These are phyloP conservation scores for Acer yangbiense DNA, from an alignment of 345 rosid species.

Conservation along the genomic window DNA sequence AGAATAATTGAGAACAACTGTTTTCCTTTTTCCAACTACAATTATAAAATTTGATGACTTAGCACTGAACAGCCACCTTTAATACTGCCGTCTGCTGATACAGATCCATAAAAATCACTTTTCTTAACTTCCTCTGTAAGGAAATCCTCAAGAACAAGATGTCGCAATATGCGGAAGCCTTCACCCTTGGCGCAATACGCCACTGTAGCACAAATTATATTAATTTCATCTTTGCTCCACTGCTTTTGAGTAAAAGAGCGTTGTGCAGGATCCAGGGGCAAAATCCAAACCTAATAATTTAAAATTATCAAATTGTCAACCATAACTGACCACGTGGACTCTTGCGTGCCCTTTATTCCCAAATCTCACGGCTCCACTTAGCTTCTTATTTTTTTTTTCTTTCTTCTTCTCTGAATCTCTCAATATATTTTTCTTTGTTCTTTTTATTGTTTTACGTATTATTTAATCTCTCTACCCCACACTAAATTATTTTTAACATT, in stretches of 20 bases:
- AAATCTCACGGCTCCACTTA: too few relatives aligned
- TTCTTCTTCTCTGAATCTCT: too few relatives aligned
- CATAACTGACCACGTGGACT: too few relatives aligned
- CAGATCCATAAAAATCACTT: constrained; percentile 92
- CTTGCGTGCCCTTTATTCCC: too few relatives aligned
- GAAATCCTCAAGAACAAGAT: constrained; percentile 80
- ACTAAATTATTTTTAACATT: too few relatives aligned
- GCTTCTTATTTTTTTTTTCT: too few relatives aligned
- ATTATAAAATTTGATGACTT: constrained; percentile 1
- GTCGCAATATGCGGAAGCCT: constrained; percentile 81
- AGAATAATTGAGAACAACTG: not conserved
- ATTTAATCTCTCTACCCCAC: too few relatives aligned
- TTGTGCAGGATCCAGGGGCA: too few relatives aligned
- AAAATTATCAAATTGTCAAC: too few relatives aligned
- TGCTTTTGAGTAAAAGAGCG: constrained; percentile 83
- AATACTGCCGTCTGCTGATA: constrained; percentile 87
- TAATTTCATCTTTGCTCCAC: constrained; percentile 99
- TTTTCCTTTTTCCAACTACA: not conserved
- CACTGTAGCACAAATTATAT: constrained; percentile 95
- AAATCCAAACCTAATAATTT: too few relatives aligned
- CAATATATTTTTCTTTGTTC: too few relatives aligned
- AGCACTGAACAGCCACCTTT: constrained; percentile 53
- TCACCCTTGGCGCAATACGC: constrained; percentile 86
- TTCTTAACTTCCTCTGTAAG: constrained; percentile 93
- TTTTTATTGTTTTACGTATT: too few relatives aligned